Base-by-base conservation (phyloP, 2,329 filamentous ascomycete genomes). In the Botrytis hyacinthi region DNA sequence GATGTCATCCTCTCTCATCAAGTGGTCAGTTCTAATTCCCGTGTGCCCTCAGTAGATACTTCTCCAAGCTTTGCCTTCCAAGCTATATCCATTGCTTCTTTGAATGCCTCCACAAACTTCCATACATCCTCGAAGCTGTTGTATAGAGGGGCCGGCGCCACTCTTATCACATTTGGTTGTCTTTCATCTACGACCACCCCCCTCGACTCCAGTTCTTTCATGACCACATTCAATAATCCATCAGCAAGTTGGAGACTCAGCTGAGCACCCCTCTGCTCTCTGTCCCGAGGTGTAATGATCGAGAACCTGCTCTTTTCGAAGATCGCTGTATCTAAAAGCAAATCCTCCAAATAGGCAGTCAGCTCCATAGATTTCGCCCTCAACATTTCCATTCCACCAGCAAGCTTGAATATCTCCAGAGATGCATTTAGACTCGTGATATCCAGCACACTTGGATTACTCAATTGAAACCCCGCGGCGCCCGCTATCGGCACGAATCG, bases 371-470 rank as follows among this genome's bases (percentile, higher is more conserved):
- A 93, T 80, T 91, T 92, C 75, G 86, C 83, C 42, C 92, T 86
- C n/a, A 95, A 80, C 4, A 84, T 84, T 10, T 82, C 79, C 84
- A 94, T 91, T 26, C 84, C 84, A 4, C 86, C 87, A 0, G 92
- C 91, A 73, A 87, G 84, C 61, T 87, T 85, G 82, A 94, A 95
- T n/a, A 95, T 83, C 76, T 91, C 89, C 4, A 95, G 83, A 10
- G 89, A 92, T 1, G 92, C 91, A 67, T 88, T 83, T 18, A 95
- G 85, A 44, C 90, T 89, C 20, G 90, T 92, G 75, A 92, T 88
- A 79, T 94, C 92, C n/a, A 94, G 83, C 26, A 92, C 89, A 44
- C 88, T 91, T 0, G 92, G 92, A 78, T 95, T 95, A 61, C 89
- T 92, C 54, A 95, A 82, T 80, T 95, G 92, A 80, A 91, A 95